A percentile compares a stretch with the other conserved stretches of the same genome.
These are phyloP conservation scores for Martiniozyma asiatica DNA, from an alignment of 1,139 yeast genomes.

Conservation along the genomic window DNA sequence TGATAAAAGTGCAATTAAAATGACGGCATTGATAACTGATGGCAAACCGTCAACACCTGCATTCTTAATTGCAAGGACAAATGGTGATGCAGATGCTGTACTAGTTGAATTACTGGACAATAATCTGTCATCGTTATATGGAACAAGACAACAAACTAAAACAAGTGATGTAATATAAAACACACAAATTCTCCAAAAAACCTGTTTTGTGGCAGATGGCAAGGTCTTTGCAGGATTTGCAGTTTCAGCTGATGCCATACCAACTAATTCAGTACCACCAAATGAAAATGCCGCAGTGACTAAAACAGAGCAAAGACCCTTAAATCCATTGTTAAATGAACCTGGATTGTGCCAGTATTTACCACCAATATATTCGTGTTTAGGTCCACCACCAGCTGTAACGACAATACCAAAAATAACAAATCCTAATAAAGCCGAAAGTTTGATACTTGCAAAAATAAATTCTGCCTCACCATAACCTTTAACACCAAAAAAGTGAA, in stretches of 20 bases:
- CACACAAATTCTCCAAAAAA: slow-evolving; percentile 52
- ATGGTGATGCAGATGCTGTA: slow-evolving; percentile 49
- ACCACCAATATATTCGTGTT: slow-evolving; percentile 51
- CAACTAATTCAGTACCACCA: slow-evolving; percentile 35
- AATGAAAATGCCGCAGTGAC: slow-evolving; percentile 57
- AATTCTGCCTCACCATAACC: slow-evolving; percentile 60
- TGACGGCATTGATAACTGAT: slow-evolving; percentile 36
- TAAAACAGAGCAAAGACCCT: slow-evolving; percentile 42
- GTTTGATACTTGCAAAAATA: slow-evolving; percentile 50
- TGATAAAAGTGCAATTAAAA: slow-evolving; percentile 34
- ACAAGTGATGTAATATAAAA: slow-evolving; percentile 41
- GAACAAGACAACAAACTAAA: slow-evolving; percentile 32
- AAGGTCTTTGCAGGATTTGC: slow-evolving; percentile 37
- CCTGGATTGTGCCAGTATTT: slow-evolving; percentile 57
- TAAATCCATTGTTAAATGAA: slow-evolving; percentile 33
- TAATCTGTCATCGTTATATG: slow-evolving; percentile 24
- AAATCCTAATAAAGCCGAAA: slow-evolving; percentile 43
- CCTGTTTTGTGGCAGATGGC: slow-evolving; percentile 62
- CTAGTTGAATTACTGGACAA: slow-evolving; percentile 29
- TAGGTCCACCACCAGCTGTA: slow-evolving; percentile 50
- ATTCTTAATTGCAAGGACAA: slow-evolving; percentile 43
- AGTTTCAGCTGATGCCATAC: slow-evolving; percentile 34
- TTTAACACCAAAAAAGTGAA: slow-evolving; percentile 33
- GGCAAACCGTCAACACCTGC: slow-evolving; percentile 46
- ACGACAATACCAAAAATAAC: slow-evolving; percentile 34